These are phyloP conservation scores for Rhytidhysteron rufulum DNA, from an alignment of 2,329 filamentous ascomycete genomes.

Conservation along the genomic window DNA sequence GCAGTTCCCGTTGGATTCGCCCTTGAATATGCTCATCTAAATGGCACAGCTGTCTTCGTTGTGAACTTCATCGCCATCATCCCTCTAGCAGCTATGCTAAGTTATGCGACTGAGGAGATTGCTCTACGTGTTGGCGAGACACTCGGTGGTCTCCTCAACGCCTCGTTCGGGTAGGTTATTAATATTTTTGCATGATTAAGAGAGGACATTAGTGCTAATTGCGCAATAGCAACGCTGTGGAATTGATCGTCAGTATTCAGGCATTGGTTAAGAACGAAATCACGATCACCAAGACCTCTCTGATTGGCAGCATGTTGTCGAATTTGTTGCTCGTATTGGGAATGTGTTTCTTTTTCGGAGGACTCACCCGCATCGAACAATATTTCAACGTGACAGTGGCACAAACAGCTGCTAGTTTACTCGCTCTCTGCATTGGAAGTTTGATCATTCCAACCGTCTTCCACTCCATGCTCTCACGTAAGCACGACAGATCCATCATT, in stretches of 20 bases:
- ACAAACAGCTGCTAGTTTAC: conserved; percentile 78
- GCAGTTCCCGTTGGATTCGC: conserved; percentile 75
- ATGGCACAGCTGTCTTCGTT: conserved; percentile 58
- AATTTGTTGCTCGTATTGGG: conserved; percentile 86
- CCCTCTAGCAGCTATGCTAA: conserved; percentile 79
- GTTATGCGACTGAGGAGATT: conserved; percentile 87
- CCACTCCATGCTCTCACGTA: conserved; percentile 27
- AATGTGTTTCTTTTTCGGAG: conserved; percentile 89
- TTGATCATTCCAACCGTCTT: conserved; percentile 91
- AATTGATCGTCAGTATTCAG: conserved; percentile 84
- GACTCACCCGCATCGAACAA: conserved; percentile 73
- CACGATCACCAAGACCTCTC: conserved; percentile 84
- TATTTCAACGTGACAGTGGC: conserved; percentile 90
- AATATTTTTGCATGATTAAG: too few relatives aligned
- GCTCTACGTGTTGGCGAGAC: conserved; percentile 75
- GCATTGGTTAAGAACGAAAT: conserved; percentile 71
- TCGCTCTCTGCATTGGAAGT: conserved; percentile 73
- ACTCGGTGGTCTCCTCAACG: conserved; percentile 82
- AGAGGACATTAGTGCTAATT: conserved; percentile 17
- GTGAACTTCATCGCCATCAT: conserved; percentile 95
- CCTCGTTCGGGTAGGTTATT: conserved; percentile 77
- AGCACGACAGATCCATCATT: not conserved
- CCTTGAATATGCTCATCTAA: conserved; percentile 59
- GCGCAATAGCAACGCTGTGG: conserved; percentile 70
- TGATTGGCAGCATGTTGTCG: conserved; percentile 88